These are phyloP conservation scores for Leccinum subspadiceum DNA, from an alignment of 1,284 basidiomycete species.

Conservation along the genomic window DNA sequence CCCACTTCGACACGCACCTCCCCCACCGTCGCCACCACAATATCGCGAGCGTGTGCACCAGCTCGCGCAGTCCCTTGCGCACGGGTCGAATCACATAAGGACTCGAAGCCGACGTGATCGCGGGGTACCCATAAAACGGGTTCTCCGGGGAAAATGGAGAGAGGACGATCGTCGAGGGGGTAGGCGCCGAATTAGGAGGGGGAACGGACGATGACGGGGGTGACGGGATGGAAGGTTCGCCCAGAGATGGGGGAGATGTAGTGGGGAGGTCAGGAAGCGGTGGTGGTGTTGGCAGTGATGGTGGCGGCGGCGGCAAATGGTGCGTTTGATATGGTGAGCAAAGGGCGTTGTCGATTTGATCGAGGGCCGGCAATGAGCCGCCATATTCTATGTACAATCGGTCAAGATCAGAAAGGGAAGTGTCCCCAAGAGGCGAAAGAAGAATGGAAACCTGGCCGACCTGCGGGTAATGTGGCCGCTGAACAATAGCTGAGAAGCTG, in stretches of 20 bases:
- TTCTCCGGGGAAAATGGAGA: conserved; percentile 58
- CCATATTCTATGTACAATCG: too few species aligned
- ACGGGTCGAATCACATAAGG: conserved; percentile 40
- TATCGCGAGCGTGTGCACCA: conserved; percentile 59
- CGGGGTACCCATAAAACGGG: conserved; percentile 85
- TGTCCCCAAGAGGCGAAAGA: neutral
- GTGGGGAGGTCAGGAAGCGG: neutral
- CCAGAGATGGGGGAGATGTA: neutral
- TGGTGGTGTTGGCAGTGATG: neutral
- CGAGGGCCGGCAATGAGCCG: conserved; percentile 35
- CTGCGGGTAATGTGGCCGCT: conserved; percentile 22
- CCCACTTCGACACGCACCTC: conserved; percentile 36
- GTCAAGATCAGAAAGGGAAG: conserved; percentile 10
- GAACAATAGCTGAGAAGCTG: conserved; percentile 45
- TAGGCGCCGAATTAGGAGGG: neutral
- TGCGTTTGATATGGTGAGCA: conserved; percentile 11
- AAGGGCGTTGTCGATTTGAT: conserved; percentile 48
- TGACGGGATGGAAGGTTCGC: neutral
- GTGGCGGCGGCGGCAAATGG: conserved; percentile 8
- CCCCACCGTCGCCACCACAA: conserved; percentile 70
- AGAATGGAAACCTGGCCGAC: conserved; percentile 8
- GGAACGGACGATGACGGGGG: neutral
- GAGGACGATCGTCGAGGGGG: conserved; percentile 36
- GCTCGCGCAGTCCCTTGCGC: conserved; percentile 68
- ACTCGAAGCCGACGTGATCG: conserved; percentile 36